Percentiles rank a stretch among this genome's conserved stretches.
These are phyloP conservation scores for Naganishia antarctica DNA, from an alignment of 768 basidiomycete species.

Conservation along the genomic window DNA sequence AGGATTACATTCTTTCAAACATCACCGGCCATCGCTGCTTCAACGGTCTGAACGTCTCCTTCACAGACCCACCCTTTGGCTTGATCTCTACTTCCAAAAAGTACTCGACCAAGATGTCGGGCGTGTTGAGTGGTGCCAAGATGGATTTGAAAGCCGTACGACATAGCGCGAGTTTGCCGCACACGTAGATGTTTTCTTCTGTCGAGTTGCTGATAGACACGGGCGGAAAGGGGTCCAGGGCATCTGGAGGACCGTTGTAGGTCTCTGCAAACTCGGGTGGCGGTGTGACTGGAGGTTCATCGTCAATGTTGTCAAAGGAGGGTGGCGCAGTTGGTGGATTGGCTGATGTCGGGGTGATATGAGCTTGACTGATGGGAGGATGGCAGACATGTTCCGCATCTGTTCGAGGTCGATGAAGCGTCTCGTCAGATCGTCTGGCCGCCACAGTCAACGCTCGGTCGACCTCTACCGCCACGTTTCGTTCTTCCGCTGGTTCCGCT, in stretches of 20 bases:
- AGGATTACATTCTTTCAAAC: constrained; percentile 4
- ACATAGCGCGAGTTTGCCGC: not conserved
- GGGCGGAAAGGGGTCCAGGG: constrained; percentile 4
- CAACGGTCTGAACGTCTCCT: constrained; percentile 13
- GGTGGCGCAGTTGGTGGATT: not conserved
- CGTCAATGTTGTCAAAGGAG: not conserved
- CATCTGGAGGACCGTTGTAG: not conserved
- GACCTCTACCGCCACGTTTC: not conserved
- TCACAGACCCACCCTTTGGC: constrained; percentile 20
- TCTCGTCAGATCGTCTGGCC: no score
- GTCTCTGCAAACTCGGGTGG: constrained; percentile 22
- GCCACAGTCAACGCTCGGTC: no score
- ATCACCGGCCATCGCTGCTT: constrained; percentile 10
- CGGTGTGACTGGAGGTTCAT: constrained; percentile 1
- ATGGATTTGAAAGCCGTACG: constrained; percentile 10
- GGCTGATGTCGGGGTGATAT: not conserved
- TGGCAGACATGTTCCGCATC: no score
- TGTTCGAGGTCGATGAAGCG: no score
- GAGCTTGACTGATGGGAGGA: no score
- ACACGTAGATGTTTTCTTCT: constrained; percentile 18
- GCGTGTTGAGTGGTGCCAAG: constrained; percentile 2
- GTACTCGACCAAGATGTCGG: constrained; percentile 16
- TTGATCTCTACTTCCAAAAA: constrained; percentile 13
- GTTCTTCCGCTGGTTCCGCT: not conserved
- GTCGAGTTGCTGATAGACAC: not conserved